Percentiles rank a stretch among this genome's conserved stretches.
These are phyloP conservation scores for Helotiales sp. DNA, from an alignment of 2,329 filamentous ascomycete genomes.

Conservation along the genomic window DNA sequence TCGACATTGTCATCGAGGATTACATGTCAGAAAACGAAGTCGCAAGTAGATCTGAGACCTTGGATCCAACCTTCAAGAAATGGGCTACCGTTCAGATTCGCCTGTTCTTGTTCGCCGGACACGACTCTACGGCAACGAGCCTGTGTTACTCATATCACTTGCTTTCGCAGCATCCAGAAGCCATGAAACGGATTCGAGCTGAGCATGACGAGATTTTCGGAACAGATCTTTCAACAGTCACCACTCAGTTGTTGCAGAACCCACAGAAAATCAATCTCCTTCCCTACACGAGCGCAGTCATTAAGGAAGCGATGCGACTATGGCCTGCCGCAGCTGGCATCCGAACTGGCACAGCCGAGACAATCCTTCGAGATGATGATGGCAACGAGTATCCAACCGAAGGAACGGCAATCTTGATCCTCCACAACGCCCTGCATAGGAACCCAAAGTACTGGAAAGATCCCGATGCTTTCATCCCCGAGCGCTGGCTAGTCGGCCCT, in stretches of 20 bases:
- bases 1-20: conserved; percentile 32
- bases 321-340: conserved; percentile 31
- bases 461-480: conserved; percentile 53
- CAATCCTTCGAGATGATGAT: conserved; percentile 22
- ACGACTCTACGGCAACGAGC: conserved; percentile 34
- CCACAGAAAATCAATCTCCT: conserved; percentile 32
- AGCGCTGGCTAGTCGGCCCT: conserved; percentile 50
- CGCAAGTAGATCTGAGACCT: background rate
- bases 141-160: conserved; percentile 31
- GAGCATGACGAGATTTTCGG: conserved; percentile 37
- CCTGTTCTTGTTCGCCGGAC: conserved; percentile 32
- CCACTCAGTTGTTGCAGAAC: conserved; percentile 19
- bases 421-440: conserved; percentile 42
- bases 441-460: conserved; percentile 50
- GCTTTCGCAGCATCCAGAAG: conserved; percentile 30
- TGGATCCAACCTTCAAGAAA: conserved; percentile 27
- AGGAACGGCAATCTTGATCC: conserved; percentile 23
- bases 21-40: conserved; percentile 27
- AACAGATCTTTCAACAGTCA: conserved; percentile 21
- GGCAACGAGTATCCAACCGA: conserved; percentile 30
- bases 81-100: conserved; percentile 28
- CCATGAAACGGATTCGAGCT: conserved; percentile 25
- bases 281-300: conserved; percentile 32
- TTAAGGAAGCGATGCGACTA: conserved; percentile 36
- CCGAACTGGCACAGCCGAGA: conserved; percentile 24